Evolutionary conservation across 768 basidiomycete genomes (phyloP).

Genomic region (Candolleomyces eurysporus): DNA sequence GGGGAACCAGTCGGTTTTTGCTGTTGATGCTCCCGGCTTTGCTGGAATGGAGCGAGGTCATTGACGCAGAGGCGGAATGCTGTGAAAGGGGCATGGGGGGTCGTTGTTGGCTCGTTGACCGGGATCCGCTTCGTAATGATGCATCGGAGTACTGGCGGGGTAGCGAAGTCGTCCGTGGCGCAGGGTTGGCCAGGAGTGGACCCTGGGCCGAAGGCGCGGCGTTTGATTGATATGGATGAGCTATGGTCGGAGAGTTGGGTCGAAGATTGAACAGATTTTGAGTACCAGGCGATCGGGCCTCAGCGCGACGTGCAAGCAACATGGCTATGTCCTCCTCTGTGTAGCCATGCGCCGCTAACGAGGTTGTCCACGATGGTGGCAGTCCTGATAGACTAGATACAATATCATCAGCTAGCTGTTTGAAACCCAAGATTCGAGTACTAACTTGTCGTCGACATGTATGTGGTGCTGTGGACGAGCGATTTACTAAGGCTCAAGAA

Average conservation of each 20-base stretch:
- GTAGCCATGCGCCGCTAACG: conserved; percentile 60
- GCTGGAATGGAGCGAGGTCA: conserved; percentile 16
- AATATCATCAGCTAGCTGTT: conserved; percentile 2
- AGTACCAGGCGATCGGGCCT: conserved; percentile 30
- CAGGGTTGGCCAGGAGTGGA: conserved; percentile 25
- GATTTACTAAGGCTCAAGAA: neutral
- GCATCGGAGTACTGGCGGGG: conserved; percentile 30
- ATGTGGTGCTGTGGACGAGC: conserved; percentile 59
- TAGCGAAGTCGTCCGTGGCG: conserved; percentile 35
- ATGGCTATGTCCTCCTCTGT: conserved; percentile 66
- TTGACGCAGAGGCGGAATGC: conserved; percentile 17
- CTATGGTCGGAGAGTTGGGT: conserved; percentile 31
- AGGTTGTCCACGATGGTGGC: conserved; percentile 71
- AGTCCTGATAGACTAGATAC: conserved; percentile 53
- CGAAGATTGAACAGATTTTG: conserved; percentile 34
- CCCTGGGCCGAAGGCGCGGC: conserved; percentile 7
- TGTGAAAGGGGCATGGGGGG: conserved; percentile 12
- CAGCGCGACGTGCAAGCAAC: conserved; percentile 46
- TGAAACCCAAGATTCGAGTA: conserved; percentile 4
- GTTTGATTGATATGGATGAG: conserved; percentile 12
- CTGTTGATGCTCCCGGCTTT: conserved; percentile 12
- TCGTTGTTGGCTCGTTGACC: conserved; percentile 4
- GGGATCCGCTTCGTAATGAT: conserved; percentile 19
- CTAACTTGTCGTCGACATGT: conserved; percentile 74
- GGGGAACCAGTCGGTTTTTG: conserved; percentile 6